Base-by-base conservation (phyloP, 1,284 basidiomycete species). In the Tausonia pullulans region DNA sequence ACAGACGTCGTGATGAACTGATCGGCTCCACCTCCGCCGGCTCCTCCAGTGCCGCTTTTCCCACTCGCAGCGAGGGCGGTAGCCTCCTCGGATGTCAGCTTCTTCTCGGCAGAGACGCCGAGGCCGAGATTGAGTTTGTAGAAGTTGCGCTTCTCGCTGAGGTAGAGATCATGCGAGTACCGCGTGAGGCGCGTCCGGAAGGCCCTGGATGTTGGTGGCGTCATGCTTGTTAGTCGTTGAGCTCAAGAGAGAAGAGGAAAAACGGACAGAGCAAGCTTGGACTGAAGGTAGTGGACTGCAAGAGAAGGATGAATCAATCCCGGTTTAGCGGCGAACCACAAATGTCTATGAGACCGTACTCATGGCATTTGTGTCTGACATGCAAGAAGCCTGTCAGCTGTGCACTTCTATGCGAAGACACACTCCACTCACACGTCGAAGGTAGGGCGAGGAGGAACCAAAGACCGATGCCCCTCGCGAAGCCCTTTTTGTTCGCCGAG, bases 391-490 rank as follows among this genome's bases (percentile, higher is more conserved):
- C 27, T 1, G 27, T 27, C 27, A 27, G 27, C 27, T 27, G 27
- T 27, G 2, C 27, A 27, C 27, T 27, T 27, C 27, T 27, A 27
- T 27, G 27, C 27, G 27, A 27, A 27, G 27, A 27, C 27, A 27
- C 27, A 4, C 1, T 9, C 55, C 13, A 49, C 60, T 54, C 27
- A 61, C 60, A 95, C 16, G 91, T 94, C 71, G 89, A 92, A 0
- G 95, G 94, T 41, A 98, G 81, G 0, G 92, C 90, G 6, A 98
- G 81, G 5, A 85, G 78, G 72, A 95, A 96, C 94, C 94, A 98
- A 66, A 91, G 80, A 0, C 81, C 87, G 0, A 98, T 78, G 0
- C 93, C 93, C 60, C 82, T 82, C 13, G 91, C 68, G 76, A 98
- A 97, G 0, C 91, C 92, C 62, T 90, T 80, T 81, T 83, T 65